Evolutionary conservation across 768 basidiomycete genomes (phyloP).

Genomic region (Coprinellus aureogranulatus): DNA sequence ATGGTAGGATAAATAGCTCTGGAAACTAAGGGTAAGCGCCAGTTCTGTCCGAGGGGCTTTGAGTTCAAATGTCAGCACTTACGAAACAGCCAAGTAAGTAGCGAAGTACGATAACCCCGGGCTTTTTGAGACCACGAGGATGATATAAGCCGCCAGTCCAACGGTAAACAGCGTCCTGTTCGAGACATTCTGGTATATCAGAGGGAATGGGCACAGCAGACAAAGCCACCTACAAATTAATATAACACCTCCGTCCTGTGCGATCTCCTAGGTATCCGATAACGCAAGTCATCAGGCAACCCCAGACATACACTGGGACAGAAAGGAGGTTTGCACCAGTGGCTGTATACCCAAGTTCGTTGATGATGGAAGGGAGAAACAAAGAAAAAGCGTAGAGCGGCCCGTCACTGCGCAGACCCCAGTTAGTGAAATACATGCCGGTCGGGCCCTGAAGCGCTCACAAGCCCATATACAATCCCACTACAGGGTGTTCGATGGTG

Average conservation of each 20-base stretch:
- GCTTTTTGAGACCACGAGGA: conserved; percentile 57
- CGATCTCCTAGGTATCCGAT: conserved; percentile 65
- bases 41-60: too few species aligned
- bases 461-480: conserved; percentile 74
- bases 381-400: conserved; percentile 52
- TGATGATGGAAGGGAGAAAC: conserved; percentile 55
- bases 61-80: conserved; percentile 31
- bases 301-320: conserved; percentile 75
- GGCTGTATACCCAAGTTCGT: conserved; percentile 57
- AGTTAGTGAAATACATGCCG: conserved; percentile 2
- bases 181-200: background rate
- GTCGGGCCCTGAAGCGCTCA: conserved; percentile 27
- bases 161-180: conserved; percentile 23
- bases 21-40: conserved; percentile 25
- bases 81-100: conserved; percentile 69
- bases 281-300: conserved; percentile 61
- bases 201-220: background rate
- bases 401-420: conserved; percentile 42
- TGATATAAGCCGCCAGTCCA: conserved; percentile 60
- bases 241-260: conserved; percentile 50
- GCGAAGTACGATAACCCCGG: conserved; percentile 73
- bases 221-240: conserved; percentile 69
- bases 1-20: conserved; percentile 54
- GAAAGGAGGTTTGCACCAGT: conserved; percentile 72
- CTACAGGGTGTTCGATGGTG: conserved; percentile 27